Evolutionary conservation across 164 flowering plant species (phyloP).

Genomic region (Dillenia turbinata): DNA sequence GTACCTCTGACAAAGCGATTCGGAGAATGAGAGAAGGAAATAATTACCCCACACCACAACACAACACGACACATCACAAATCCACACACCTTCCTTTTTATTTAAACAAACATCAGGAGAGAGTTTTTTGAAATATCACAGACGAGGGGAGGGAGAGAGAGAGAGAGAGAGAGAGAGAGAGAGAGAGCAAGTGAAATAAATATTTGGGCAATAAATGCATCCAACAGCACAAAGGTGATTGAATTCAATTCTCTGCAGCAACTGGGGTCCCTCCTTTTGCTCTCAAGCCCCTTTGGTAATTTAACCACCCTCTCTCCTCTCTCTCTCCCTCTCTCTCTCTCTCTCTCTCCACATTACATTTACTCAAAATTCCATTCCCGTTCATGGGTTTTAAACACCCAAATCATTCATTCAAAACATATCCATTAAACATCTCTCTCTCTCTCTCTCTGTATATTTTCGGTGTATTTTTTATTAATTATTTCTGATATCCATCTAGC

Average conservation of each 20-base stretch:
- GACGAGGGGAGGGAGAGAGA: no score
- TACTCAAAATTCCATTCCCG: not conserved
- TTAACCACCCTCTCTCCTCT: slow-evolving; percentile 4
- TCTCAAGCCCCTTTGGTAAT: no score
- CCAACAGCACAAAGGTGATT: slow-evolving; percentile 35
- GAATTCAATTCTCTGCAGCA: slow-evolving; percentile 29
- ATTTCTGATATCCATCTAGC: slow-evolving; percentile 5
- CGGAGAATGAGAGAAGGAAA: no score
- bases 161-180: no score
- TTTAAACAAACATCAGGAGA: no score
- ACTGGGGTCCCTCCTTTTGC: not conserved
- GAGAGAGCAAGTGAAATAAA: slow-evolving; percentile 13
- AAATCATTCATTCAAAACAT: not conserved
- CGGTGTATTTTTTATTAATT: not conserved
- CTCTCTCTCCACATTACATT: not conserved
- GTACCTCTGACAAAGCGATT: no score
- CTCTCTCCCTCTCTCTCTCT: slow-evolving; percentile 15
- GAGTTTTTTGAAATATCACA: no score
- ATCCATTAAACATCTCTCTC: slow-evolving; percentile 9
- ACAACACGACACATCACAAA: no score
- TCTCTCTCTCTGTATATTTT: slow-evolving; percentile 1
- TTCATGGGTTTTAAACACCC: not conserved
- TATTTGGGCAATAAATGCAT: slow-evolving; percentile 44
- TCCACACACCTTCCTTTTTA: no score
- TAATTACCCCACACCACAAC: no score